Evolutionary conservation across 345 rosid genomes (phyloP).

Genomic region (Melaleuca alternifolia): DNA sequence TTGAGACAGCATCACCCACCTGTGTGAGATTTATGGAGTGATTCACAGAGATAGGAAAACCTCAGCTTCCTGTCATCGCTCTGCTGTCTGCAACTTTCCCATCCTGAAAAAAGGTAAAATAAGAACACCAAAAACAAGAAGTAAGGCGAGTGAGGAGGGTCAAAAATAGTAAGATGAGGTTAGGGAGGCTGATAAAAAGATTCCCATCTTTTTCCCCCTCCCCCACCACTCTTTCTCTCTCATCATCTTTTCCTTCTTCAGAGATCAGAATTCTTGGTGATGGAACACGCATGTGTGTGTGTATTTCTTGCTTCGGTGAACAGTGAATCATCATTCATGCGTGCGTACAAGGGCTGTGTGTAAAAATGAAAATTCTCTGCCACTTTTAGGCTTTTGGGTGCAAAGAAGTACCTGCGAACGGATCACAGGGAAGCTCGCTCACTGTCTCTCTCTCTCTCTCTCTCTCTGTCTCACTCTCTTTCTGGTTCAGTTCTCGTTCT

Average conservation of each 20-base stretch:
- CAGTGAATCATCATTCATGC: background rate
- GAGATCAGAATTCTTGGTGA: background rate
- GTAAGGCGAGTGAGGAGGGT: constrained; percentile 5
- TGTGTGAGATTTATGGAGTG: background rate
- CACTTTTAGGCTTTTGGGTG: background rate
- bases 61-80: background rate
- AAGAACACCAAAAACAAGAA: constrained; percentile 9
- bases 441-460: background rate
- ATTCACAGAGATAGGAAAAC: background rate
- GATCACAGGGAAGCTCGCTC: constrained; percentile 21
- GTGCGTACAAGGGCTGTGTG: background rate
- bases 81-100: constrained; percentile 45
- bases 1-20: background rate
- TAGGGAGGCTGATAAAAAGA: constrained; percentile 33
- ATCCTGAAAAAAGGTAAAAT: constrained; percentile 26
- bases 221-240: background rate
- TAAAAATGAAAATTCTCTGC: background rate
- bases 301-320: background rate
- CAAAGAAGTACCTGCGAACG: constrained; percentile 23
- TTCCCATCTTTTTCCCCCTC: constrained; percentile 21
- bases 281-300: background rate
- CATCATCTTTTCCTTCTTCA: background rate
- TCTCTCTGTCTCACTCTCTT: background rate
- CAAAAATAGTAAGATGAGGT: constrained; percentile 7
- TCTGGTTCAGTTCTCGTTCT: background rate